Evolutionary conservation across 345 rosid species (phyloP).

Genomic region (Gossypium arboreum): DNA sequence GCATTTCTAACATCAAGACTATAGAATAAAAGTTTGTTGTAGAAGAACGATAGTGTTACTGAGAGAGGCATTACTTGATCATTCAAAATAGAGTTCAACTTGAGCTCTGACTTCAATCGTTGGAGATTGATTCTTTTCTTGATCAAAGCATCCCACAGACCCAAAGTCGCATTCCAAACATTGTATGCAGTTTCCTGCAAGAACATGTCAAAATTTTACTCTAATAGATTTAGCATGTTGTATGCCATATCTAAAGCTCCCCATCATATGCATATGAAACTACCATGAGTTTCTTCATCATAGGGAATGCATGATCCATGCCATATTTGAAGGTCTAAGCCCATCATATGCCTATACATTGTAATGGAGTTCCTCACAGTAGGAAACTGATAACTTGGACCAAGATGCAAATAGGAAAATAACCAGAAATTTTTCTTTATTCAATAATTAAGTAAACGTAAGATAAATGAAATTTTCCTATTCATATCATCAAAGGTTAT

Average conservation of each 20-base stretch:
- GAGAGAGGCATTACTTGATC: constrained; percentile 55
- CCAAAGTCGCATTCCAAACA: constrained; percentile 65
- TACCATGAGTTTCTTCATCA: background rate
- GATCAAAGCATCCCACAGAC: constrained; percentile 62
- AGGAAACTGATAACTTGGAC: background rate
- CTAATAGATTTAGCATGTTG: constrained; percentile 3
- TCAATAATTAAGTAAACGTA: background rate
- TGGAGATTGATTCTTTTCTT: constrained; percentile 65
- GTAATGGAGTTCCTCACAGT: background rate
- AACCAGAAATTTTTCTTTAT: background rate
- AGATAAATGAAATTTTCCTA: background rate
- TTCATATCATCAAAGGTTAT: background rate
- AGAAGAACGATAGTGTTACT: background rate
- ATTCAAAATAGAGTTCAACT: constrained; percentile 63
- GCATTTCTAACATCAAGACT: background rate
- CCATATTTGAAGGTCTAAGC: background rate
- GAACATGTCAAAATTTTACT: constrained; percentile 22
- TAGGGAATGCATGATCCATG: background rate
- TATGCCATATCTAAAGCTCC: background rate
- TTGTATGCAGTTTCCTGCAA: constrained; percentile 65
- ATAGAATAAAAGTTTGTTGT: background rate
- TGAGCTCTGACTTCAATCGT: constrained; percentile 66
- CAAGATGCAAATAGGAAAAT: background rate
- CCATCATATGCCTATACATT: background rate
- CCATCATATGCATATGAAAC: background rate